phyloP scores from a whole-genome alignment of 139 green algal genomes.

The Tetraselmis striata region DNA sequence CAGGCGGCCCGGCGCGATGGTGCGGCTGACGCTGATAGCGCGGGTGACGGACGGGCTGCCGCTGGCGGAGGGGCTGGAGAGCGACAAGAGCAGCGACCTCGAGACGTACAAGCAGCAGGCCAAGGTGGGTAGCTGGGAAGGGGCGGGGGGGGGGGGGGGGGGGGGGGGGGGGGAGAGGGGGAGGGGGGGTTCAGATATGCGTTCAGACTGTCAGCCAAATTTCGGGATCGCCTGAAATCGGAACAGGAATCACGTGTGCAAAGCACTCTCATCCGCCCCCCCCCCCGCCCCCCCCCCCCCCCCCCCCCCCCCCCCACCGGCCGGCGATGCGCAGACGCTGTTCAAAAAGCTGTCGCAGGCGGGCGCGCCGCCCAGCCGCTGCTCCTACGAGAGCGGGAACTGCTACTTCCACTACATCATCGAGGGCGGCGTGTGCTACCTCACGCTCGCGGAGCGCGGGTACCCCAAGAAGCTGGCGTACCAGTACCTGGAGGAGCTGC shows the following conservation, averaged over 20 bases:
- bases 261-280: too few species aligned
- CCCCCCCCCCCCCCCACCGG: too few species aligned
- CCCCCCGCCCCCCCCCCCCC: too few species aligned
- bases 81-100: conserved; percentile 77
- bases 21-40: conserved; percentile 91
- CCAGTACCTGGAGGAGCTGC: conserved; percentile 97
- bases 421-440: conserved; percentile 76
- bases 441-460: conserved; percentile 80
- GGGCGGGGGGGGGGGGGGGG: too few species aligned
- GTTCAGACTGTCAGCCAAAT: too few species aligned
- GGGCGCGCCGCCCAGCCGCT: conserved; percentile 33
- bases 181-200: too few species aligned
- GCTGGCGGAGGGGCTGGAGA: conserved; percentile 91
- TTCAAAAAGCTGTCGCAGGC: conserved; percentile 33
- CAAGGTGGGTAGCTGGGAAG: too few species aligned
- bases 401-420: conserved; percentile 88
- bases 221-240: too few species aligned
- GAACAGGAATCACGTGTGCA: too few species aligned
- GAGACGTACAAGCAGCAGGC: conserved; percentile 90
- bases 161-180: too few species aligned
- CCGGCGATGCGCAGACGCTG: too few species aligned
- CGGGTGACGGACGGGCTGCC: conserved; percentile 84
- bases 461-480: conserved; percentile 98
- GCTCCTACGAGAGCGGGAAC: conserved; percentile 73
- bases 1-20: too few species aligned